Conservation (phyloP, 768 basidiomycete genomes). For the Tricholoma flavovirens region DNA sequence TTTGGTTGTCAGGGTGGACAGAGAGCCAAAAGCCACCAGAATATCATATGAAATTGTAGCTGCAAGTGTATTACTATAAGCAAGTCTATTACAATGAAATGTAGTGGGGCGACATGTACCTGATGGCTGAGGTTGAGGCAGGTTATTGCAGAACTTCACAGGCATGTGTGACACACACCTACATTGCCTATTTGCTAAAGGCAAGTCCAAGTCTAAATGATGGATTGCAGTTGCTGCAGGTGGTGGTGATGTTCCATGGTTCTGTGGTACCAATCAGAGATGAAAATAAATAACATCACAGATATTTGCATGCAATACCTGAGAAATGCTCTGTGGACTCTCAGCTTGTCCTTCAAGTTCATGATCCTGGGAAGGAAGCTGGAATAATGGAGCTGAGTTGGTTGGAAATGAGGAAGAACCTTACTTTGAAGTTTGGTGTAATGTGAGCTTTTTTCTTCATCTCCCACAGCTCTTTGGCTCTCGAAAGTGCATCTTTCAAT, state of each 20-base stretch:
- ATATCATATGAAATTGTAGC: neutral
- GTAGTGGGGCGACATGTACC: neutral
- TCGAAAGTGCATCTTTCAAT: neutral
- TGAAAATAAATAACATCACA: too few relatives aligned
- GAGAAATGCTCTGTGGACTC: too few relatives aligned
- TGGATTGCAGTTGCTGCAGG: neutral
- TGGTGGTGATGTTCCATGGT: too few relatives aligned
- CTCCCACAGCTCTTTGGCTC: neutral
- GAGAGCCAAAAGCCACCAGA: too few relatives aligned
- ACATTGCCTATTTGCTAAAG: neutral
- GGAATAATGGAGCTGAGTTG: neutral
- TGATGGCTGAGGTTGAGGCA: neutral
- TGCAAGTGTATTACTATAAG: neutral
- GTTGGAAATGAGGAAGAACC: neutral
- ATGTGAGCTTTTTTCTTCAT: neutral
- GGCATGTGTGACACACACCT: neutral
- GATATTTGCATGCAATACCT: too few relatives aligned
- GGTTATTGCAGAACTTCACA: neutral
- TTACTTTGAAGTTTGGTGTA: neutral
- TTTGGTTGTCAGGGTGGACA: neutral
- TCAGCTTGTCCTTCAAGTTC: too few relatives aligned
- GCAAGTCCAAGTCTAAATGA: neutral
- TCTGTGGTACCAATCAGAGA: too few relatives aligned
- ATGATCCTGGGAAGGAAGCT: neutral
- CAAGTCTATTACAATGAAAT: neutral